These are phyloP conservation scores for Diaporthe capsici DNA, from an alignment of 2,329 filamentous ascomycete species.

Conservation along the genomic window DNA sequence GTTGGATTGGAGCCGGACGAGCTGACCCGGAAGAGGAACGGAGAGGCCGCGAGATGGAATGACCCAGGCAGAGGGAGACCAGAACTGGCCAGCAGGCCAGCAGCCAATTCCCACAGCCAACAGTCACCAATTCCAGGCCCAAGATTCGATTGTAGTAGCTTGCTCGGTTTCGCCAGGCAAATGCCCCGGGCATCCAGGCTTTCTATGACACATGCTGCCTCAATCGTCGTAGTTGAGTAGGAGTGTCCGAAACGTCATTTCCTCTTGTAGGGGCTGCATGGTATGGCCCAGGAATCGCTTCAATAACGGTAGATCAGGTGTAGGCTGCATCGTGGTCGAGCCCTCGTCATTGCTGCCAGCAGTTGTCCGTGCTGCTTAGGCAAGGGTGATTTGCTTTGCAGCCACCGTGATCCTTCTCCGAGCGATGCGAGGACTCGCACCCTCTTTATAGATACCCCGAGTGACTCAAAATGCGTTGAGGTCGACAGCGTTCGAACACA, in stretches of 20 bases:
- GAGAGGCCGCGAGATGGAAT: constrained; percentile 19
- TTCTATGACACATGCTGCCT: constrained; percentile 17
- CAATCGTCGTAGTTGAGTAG: constrained; percentile 1
- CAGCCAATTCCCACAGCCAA: neutral
- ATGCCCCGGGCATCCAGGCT: neutral
- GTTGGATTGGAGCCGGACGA: constrained; percentile 24
- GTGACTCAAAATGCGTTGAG: constrained; percentile 6
- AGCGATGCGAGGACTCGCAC: neutral
- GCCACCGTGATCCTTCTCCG: neutral
- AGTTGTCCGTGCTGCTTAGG: neutral
- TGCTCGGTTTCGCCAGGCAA: neutral
- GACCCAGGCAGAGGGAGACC: neutral
- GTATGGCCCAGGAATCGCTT: neutral
- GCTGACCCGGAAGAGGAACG: constrained; percentile 3
- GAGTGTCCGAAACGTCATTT: neutral
- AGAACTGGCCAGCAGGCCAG: constrained; percentile 8
- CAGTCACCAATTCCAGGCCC: neutral
- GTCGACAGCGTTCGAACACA: neutral
- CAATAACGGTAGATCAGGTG: neutral
- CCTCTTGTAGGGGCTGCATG: neutral
- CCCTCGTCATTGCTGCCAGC: neutral
- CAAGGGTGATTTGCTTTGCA: neutral
- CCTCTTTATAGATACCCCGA: constrained; percentile 25
- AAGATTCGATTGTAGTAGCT: neutral
- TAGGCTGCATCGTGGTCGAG: neutral